Conservation (phyloP, 108 stramenopile species). For the Cylindrotheca fusiformis region DNA sequence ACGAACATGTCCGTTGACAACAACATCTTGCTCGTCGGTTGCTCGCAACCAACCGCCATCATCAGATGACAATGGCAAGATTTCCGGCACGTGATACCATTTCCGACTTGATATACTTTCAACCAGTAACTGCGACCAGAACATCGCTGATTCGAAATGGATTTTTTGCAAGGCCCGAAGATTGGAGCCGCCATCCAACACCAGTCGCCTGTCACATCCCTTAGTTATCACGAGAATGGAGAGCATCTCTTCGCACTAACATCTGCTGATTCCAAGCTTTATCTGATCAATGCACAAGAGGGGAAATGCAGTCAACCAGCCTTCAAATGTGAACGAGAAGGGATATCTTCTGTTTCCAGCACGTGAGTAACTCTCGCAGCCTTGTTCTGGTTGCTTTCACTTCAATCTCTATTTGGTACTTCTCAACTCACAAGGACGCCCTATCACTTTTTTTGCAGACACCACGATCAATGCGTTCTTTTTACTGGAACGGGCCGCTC, state of each 20-base stretch:
- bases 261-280: conserved; percentile 53
- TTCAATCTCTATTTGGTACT: neutral
- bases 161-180: conserved; percentile 60
- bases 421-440: neutral
- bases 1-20: too few species aligned
- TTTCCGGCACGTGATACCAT: too few species aligned
- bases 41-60: too few species aligned
- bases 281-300: conserved; percentile 57
- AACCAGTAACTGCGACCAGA: neutral
- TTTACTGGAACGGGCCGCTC: conserved; percentile 33
- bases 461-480: conserved; percentile 72
- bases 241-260: conserved; percentile 68
- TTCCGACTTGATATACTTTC: too few species aligned
- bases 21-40: too few species aligned
- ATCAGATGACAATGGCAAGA: too few species aligned
- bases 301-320: conserved; percentile 49
- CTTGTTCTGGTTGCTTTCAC: neutral
- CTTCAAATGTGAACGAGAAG: conserved; percentile 57
- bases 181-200: conserved; percentile 65
- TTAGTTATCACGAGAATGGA: conserved; percentile 73
- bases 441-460: conserved; percentile 23
- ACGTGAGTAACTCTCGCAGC: conserved; percentile 33
- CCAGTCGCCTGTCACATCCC: conserved; percentile 40
- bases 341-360: conserved; percentile 42
- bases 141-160: too few species aligned